Base-by-base conservation (phyloP, 1,284 basidiomycete species). In the Ganoderma boninense region DNA sequence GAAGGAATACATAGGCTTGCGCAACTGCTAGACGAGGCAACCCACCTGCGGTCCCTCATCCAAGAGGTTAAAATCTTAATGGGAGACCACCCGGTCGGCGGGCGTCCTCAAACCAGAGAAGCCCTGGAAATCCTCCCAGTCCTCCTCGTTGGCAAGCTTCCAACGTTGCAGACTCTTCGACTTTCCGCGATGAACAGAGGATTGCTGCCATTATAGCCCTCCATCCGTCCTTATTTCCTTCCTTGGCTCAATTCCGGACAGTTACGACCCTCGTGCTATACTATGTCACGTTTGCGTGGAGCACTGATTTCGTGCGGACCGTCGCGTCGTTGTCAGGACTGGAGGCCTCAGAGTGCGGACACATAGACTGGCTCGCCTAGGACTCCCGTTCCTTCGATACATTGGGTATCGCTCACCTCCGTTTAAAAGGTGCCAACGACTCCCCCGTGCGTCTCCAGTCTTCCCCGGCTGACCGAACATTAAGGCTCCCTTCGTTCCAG, bases 1-100 rank as follows among this genome's bases (percentile, higher is more conserved):
- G 69, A 59, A 52, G 65, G 40, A 62, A 66, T 40, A 29, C 64
- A 10, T 57, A 38, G 66, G 57, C 18, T 62, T 42, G 63, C 69
- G 64, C 49, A 4, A 11, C 49, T 52, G 4, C 11, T 26, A 4
- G 49, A 52, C 49, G 49, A 52, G 23, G 49, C 49, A 52, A 52
- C 23, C 8, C 49, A 52, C 14, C 49, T 52, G 49, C 23, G 23
- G 26, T 52, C 49, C 4, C 23, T 52, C 23, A 4, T 52, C 23
- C 49, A 26, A 52, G 49, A 52, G 26, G 23, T 52, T 0, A 52
- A 52, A 26, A 52, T 52, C 49, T 52, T 23, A 14, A 52, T 52
- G 49, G 49, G 49, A 4, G 23, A 52, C 23, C 49, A 26, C 11
- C 49, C 49, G 2, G 11, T 52, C n/a, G 49, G 49, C 14, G 23